phyloP scores from a whole-genome alignment of 129 eudicot genomes.

The Centrapalus pauciflorus region DNA sequence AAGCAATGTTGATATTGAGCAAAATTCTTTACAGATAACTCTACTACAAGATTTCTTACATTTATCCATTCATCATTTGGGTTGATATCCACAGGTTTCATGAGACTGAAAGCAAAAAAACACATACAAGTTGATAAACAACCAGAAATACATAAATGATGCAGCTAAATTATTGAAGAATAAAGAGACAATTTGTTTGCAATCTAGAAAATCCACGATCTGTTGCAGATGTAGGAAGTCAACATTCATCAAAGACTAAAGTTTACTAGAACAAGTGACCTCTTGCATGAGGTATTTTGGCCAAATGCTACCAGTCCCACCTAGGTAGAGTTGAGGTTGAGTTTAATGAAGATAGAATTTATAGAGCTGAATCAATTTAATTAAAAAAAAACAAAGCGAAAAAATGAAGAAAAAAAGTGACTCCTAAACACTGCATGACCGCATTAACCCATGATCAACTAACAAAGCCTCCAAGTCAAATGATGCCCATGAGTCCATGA shows the following conservation, averaged over 20 bases:
- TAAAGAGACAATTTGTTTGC: conserved; percentile 3
- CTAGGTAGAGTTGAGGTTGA: neutral
- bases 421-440: neutral
- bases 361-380: neutral
- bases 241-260: neutral
- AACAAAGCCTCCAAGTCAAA: neutral
- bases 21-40: conserved; percentile 8
- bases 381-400: neutral
- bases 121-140: conserved; percentile 5
- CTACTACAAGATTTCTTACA: conserved; percentile 44
- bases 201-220: neutral
- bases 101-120: conserved; percentile 53
- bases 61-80: conserved; percentile 95
- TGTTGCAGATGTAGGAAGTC: neutral
- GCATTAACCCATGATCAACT: too few relatives aligned
- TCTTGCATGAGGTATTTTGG: neutral
- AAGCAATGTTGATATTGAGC: conserved; percentile 11
- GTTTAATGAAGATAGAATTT: neutral
- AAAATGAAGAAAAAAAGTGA: neutral
- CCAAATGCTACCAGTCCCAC: neutral
- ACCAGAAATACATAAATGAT: conserved; percentile 13
- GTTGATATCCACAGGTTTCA: conserved; percentile 89
- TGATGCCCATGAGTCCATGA: neutral
- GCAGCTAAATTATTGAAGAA: conserved; percentile 3
- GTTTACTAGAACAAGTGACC: neutral